Evolutionary conservation across 2,329 filamentous ascomycete genomes (phyloP).

Genomic region (Thelonectria blattea): DNA sequence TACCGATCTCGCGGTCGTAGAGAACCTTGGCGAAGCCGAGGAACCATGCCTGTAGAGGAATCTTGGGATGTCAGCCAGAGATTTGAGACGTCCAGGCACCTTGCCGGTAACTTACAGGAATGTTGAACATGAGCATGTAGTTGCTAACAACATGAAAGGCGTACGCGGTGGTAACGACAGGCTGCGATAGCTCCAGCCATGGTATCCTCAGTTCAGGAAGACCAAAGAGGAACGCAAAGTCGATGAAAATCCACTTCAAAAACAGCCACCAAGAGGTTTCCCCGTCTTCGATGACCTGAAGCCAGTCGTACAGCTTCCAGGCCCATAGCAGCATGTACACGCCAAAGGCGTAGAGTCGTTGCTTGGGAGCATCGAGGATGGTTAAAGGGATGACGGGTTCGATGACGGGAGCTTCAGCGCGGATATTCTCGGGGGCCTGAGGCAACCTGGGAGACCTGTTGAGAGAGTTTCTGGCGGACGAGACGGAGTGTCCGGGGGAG

Average conservation of each 20-base stretch:
- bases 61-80: constrained; percentile 47
- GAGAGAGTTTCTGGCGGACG: constrained; percentile 39
- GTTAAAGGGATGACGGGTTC: constrained; percentile 79
- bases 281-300: constrained; percentile 77
- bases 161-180: constrained; percentile 74
- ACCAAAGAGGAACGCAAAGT: constrained; percentile 85
- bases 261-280: constrained; percentile 89
- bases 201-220: constrained; percentile 89
- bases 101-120: constrained; percentile 63
- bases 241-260: constrained; percentile 90
- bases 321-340: constrained; percentile 77
- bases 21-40: constrained; percentile 77
- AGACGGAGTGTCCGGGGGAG: constrained; percentile 37
- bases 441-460: constrained; percentile 48
- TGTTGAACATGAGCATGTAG: constrained; percentile 90
- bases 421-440: constrained; percentile 52
- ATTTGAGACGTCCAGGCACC: neutral
- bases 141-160: constrained; percentile 74
- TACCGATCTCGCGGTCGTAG: constrained; percentile 90
- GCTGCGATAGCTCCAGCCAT: constrained; percentile 91
- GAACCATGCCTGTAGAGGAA: constrained; percentile 77
- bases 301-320: constrained; percentile 90
- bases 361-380: constrained; percentile 86
- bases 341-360: constrained; percentile 85
- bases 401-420: constrained; percentile 35